Evolutionary conservation across 768 basidiomycete genomes (phyloP).

Genomic region (Tylopilus vinaceipallidus): DNA sequence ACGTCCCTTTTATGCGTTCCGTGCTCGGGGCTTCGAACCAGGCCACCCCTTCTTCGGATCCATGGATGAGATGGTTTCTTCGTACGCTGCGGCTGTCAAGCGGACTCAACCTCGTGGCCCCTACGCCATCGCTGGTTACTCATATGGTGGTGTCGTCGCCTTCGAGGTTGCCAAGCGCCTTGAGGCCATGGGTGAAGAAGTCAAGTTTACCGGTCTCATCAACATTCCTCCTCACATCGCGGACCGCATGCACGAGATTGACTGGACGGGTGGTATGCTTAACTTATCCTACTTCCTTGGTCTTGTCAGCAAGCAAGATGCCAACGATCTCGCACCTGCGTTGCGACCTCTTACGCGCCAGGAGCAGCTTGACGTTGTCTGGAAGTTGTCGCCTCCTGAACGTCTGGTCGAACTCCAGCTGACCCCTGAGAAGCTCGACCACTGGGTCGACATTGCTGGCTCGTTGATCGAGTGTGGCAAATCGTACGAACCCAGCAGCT

Average conservation of each 20-base stretch:
- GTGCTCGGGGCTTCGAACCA: background rate
- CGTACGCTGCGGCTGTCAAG: background rate
- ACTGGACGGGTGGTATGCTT: background rate
- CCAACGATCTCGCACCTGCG: background rate
- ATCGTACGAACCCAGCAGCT: constrained; percentile 5
- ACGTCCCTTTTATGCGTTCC: background rate
- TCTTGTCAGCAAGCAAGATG: background rate
- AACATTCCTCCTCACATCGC: background rate
- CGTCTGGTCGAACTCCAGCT: background rate
- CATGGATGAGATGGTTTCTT: background rate
- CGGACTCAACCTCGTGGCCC: background rate
- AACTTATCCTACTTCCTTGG: background rate
- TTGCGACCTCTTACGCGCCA: background rate
- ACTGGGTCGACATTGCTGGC: background rate
- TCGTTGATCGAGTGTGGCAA: background rate
- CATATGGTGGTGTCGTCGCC: background rate
- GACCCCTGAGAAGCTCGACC: background rate
- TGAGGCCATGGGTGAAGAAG: background rate
- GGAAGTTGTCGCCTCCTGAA: background rate
- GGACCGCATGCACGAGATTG: background rate
- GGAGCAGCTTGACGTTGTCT: background rate
- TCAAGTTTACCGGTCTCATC: background rate
- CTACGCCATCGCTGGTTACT: background rate
- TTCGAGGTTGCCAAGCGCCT: background rate
- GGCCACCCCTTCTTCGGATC: background rate